Percentiles rank a stretch among this genome's conserved stretches.
Evolutionary conservation across 164 flowering plant genomes (phyloP).

Genomic region (Kalanchoe fedtschenkoi): DNA sequence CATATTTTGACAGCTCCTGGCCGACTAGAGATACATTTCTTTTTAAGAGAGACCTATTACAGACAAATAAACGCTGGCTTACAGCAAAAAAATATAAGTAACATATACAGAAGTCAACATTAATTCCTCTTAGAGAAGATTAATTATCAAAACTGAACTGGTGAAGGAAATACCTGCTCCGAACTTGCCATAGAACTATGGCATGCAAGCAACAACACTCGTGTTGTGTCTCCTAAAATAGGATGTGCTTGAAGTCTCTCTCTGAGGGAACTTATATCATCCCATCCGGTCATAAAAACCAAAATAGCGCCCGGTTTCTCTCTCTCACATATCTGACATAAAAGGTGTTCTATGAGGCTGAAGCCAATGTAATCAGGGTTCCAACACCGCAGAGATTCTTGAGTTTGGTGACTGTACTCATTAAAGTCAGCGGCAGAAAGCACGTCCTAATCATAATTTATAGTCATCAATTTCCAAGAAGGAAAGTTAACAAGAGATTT

Average conservation of each 20-base stretch:
- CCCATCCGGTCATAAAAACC: slow-evolving; percentile 99
- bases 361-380: slow-evolving; percentile 90
- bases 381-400: slow-evolving; percentile 79
- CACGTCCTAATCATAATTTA: slow-evolving; percentile 47
- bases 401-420: slow-evolving; percentile 45
- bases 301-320: slow-evolving; percentile 83
- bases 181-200: slow-evolving; percentile 98
- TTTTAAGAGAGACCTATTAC: too few relatives aligned
- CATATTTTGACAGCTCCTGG: too few relatives aligned
- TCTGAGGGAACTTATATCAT: slow-evolving; percentile 82
- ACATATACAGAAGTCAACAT: neutral
- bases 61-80: too few relatives aligned
- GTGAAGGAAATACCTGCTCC: slow-evolving; percentile 60
- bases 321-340: slow-evolving; percentile 65
- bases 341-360: slow-evolving; percentile 73
- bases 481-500: neutral
- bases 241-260: slow-evolving; percentile 77
- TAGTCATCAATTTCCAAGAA: neutral
- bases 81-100: too few relatives aligned
- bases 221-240: slow-evolving; percentile 66
- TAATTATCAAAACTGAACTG: neutral
- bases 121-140: too few relatives aligned
- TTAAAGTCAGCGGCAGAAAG: slow-evolving; percentile 56
- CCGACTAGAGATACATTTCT: too few relatives aligned
- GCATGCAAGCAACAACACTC: slow-evolving; percentile 76